Percentiles rank a stretch among this genome's conserved stretches.
These are phyloP conservation scores for Penicillium sp. DNA, from an alignment of 2,329 filamentous ascomycete genomes.

Conservation along the genomic window DNA sequence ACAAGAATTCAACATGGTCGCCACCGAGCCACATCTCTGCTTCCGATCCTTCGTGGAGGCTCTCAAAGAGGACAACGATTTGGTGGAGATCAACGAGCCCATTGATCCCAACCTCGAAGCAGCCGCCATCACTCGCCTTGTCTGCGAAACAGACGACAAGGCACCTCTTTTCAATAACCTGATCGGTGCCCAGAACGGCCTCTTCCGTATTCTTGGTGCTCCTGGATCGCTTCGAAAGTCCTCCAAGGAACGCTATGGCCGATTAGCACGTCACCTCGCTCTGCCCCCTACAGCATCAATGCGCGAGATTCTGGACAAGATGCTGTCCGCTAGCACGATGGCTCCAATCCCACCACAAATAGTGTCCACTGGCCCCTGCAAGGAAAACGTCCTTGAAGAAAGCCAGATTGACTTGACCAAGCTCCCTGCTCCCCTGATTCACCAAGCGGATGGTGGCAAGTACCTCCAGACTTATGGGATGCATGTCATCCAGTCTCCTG, in stretches of 20 bases:
- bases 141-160: slow-evolving; percentile 44
- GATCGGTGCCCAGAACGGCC: slow-evolving; percentile 43
- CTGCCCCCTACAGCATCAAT: slow-evolving; percentile 36
- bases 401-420: slow-evolving; percentile 42
- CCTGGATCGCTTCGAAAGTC: slow-evolving; percentile 37
- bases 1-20: background rate
- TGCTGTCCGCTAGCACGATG: slow-evolving; percentile 33
- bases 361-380: slow-evolving; percentile 39
- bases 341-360: slow-evolving; percentile 30
- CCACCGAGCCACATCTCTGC: slow-evolving; percentile 24
- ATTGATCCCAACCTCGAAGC: slow-evolving; percentile 46
- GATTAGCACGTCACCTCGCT: slow-evolving; percentile 41
- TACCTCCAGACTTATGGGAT: slow-evolving; percentile 52
- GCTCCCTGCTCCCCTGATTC: slow-evolving; percentile 42
- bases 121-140: slow-evolving; percentile 45
- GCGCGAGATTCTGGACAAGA: slow-evolving; percentile 41
- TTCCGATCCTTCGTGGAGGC: slow-evolving; percentile 44
- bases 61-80: slow-evolving; percentile 37
- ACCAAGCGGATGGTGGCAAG: slow-evolving; percentile 47
- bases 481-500: slow-evolving; percentile 45
- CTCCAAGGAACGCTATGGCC: slow-evolving; percentile 33
- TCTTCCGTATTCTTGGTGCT: slow-evolving; percentile 48
- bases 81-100: slow-evolving; percentile 40
- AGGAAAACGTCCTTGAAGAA: slow-evolving; percentile 38
- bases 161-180: slow-evolving; percentile 53